Base-by-base conservation (phyloP, 768 basidiomycete species). In the Grammothele lineata region DNA sequence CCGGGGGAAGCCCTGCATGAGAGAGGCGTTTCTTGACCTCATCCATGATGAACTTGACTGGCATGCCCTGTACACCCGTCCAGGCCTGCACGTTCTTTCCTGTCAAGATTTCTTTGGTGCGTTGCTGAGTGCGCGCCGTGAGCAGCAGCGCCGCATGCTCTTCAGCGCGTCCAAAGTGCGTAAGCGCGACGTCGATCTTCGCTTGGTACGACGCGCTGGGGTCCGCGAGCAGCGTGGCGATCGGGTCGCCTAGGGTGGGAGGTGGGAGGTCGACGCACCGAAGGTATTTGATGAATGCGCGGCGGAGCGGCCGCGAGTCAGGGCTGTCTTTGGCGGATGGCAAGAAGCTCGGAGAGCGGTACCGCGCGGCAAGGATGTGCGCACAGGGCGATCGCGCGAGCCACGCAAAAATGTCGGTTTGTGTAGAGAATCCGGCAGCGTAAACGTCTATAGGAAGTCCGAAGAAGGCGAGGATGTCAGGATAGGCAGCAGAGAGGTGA, bases 371-470 rank as follows among this genome's bases (percentile, higher is more conserved):
- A 55, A 52, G 57, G 2, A 75, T 68, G 45, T 75, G 64, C 55
- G 83, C 85, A 46, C 77, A 75, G n/a, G 70, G 70, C 9, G 76
- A 78, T 4, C 71, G 66, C 2, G 68, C 65, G 1, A 76, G 71
- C 76, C 87, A 88, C 43, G 75, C 59, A 56, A 86, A 86, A 4
- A 75, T 62, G 14, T 78, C 75, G 2, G 61, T 64, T 43, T 76
- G 72, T 0, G 78, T 79, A 11, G 62, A 43, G 52, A 88, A 88
- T 0, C 84, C 83, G 26, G 60, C 58, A 30, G 58, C 51, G 72
- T 78, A 83, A 18, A 60, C 56, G 5, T 73, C 70, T 67, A 75
- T 69, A 0, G 78, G 75, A 21, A 85, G 70, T 4, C 75, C 81
- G 55, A 85, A 68, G 56, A 85, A 88, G 6, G 62, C 51, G 17